Base-by-base conservation (phyloP, 129 eudicot genomes). In the Arctium lappa region DNA sequence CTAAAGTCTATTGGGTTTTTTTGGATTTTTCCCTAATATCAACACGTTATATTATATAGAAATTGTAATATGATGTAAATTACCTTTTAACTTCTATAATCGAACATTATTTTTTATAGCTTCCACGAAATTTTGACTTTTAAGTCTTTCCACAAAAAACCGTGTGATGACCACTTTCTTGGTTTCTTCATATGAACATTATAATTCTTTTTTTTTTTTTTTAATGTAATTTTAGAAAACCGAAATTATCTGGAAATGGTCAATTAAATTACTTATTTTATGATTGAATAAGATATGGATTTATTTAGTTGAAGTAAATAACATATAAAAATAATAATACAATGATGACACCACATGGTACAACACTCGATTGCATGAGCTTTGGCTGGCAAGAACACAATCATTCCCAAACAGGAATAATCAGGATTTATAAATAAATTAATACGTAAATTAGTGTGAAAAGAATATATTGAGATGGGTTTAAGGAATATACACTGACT, bases 281-380 rank as follows among this genome's bases (percentile, higher is more conserved):
- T n/a, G 27, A 60, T 33, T 8, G 29, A 60, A 60, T 60, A 60
- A n/a, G 1, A 60, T 60, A 4, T 16, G 68, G 27, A 60, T 16
- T 33, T 60, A 60, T n/a, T 15, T 56, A 56, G 4, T 56, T 16
- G 0, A 60, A 16, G 29, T 16, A 60, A 60, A 60, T 15, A 42
- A 46, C 15, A 16, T n/a, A 60, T 16, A 60, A 16, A 60, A 60
- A 60, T 60, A 60, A n/a, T n/a, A 60, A 60, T 66, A 66, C 71
- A 66, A 66, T 84, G 79, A 84, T 84, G 82, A 84, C 36, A 78
- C 83, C 86, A 78, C 87, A 82, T 78, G 83, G 56, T 84, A 60
- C 83, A 84, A 84, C 69, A 84, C 79, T 78, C 53, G 73, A 72
- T 73, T 78, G 83, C 79, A 27, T 74, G 27, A 66, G 71, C 8